Evolutionary conservation across 495 filamentous ascomycete genomes (phyloP), one percentile per base, ranked within the genome.

Genomic region (Daldinia loculata): DNA sequence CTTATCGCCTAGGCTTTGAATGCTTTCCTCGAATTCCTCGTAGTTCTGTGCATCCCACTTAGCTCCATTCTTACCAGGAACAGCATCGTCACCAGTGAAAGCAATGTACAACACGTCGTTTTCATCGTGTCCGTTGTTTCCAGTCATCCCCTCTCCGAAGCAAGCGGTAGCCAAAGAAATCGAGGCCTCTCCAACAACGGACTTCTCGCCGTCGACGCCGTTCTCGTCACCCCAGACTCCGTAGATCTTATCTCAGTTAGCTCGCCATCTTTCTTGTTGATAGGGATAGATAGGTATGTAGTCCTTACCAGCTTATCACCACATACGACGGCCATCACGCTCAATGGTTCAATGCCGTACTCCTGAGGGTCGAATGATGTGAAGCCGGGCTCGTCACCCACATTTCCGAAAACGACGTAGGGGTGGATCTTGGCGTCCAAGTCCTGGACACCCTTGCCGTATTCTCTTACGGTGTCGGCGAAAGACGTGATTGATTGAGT

Each of bases 151-250:
- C 0, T 74, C 72, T 17, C 80, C 84, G 71, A 82, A 90, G 76
- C 89, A 90, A n/a, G 85, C 78, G 22, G 84, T 83, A 0, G 86
- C 89, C 5, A 90, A 71, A 1, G 87, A 80, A 32, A 90, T 80
- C 24, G 84, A 84, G 0, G 86, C 84, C 65, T 91, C 87, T 15
- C 89, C 87, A 0, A 87, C 85, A 0, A 83, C 70, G 29, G 82
- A 77, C 56, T 79, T 75, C 68, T 77, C 52, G 29, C 80, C 82
- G 48, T 83, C 80, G 26, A 76, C 84, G 30, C 86, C 89, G 66
- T 91, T 92, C 4, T 80, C 83, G 72, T 92, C 89, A 15, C 87
- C 89, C 89, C 87, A 90, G 59, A 92, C 77, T n/a, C 86, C 88
- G 68, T 90, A 91, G 45, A 89, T 77, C 82, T 88, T 56, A 30